Evolutionary conservation across 2,329 filamentous ascomycete species (phyloP), one percentile per base, ranked within the genome.

Genomic region (Fusarium sp.): DNA sequence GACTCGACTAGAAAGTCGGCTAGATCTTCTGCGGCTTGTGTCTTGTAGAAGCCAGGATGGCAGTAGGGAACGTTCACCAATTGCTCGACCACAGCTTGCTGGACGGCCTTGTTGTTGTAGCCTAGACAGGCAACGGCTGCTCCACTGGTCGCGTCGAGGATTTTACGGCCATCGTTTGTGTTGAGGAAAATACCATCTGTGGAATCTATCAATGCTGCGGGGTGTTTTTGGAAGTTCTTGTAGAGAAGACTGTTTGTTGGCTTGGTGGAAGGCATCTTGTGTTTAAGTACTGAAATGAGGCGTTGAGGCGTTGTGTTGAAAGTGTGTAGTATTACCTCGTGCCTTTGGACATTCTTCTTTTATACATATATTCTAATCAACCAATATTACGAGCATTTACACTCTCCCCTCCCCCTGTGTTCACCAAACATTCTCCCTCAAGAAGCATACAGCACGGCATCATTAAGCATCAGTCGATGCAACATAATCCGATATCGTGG

Each of bases 191-290:
- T 69, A 6, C 68, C 68, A 1, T 46, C 36, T 0, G 68, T 65
- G 0, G 68, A 71, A n/a, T 71, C 62, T 4, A 71, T 34, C 7
- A 71, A 54, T 20, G 68, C 68, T 1, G 65, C 68, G 7, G 68
- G 68, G 23, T 71, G 68, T 23, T 67, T 69, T 11, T 71, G 65
- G 2, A 71, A 71, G 54, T 71, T 71, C 38, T 71, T 71, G 68
- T 71, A 71, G 2, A 71, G 44, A 19, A 71, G 68, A 24, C 68
- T 71, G 65, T 71, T 71, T 34, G 56, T 65, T 4, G 65, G 40
- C 7, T 45, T 51, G 38, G 55, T 47, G n/a, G 65, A 64, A 6
- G 56, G 40, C 68, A 70, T 70, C 7, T 15, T 49, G 12, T 15
- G 15, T 53, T 36, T n/a, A 11, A n/a, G n/a, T 10, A 5, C n/a